Conservation (phyloP, 108 stramenopile genomes). For the Fragilariopsis cylindrus region DNA sequence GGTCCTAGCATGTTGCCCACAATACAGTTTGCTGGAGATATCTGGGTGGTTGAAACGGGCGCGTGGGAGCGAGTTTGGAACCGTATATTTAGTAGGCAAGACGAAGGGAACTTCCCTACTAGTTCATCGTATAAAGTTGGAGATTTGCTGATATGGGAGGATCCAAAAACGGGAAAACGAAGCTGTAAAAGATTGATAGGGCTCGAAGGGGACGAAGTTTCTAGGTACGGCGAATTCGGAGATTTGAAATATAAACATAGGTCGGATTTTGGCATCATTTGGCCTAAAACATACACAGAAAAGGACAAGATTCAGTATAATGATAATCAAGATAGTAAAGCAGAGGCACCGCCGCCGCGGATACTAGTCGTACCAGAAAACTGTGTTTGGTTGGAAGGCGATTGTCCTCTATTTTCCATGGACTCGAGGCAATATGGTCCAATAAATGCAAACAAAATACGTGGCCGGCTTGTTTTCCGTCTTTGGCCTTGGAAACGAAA, state of each 20-base stretch:
- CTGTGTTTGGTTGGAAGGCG: constrained; percentile 95
- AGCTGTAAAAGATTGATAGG: constrained; percentile 78
- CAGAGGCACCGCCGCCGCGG: not conserved
- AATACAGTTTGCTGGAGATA: constrained; percentile 56
- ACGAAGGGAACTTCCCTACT: not conserved
- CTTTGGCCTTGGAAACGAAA: constrained; percentile 69
- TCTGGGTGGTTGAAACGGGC: constrained; percentile 55
- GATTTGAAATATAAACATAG: constrained; percentile 16
- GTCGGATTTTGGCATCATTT: constrained; percentile 33
- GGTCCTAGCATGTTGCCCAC: constrained; percentile 85
- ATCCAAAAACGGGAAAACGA: constrained; percentile 40
- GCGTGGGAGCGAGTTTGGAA: constrained; percentile 41
- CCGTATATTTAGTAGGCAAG: constrained; percentile 28
- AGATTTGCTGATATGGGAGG: constrained; percentile 60
- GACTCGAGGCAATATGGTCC: constrained; percentile 93
- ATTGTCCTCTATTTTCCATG: constrained; percentile 87
- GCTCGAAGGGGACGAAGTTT: constrained; percentile 58
- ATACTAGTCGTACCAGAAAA: constrained; percentile 65
- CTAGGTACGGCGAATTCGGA: constrained; percentile 56
- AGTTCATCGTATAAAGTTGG: constrained; percentile 33
- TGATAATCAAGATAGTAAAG: not conserved
- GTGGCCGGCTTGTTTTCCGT: constrained; percentile 67
- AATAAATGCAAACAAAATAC: constrained; percentile 68
- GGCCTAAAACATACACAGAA: constrained; percentile 31
- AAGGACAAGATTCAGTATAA: not conserved